These are phyloP conservation scores for Leccinum truebloodii DNA, from an alignment of 768 basidiomycete species.

Conservation along the genomic window DNA sequence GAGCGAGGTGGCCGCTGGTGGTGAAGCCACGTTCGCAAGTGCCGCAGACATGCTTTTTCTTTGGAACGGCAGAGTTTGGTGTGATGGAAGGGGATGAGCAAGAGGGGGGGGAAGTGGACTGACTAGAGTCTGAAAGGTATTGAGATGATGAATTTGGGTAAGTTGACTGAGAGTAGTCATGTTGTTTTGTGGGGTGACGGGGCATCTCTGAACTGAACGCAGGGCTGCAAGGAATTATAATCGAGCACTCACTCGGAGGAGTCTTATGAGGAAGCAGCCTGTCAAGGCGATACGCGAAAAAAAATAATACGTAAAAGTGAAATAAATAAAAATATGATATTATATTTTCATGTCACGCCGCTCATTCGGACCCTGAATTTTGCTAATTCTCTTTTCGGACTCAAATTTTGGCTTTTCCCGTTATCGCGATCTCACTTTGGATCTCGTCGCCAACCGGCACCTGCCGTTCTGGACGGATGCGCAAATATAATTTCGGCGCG, in stretches of 20 bases:
- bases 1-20: conserved; percentile 85
- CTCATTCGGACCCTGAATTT: conserved; percentile 36
- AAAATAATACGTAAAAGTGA: conserved; percentile 38
- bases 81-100: conserved; percentile 2
- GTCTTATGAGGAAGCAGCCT: conserved; percentile 37
- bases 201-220: conserved; percentile 20
- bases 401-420: conserved; percentile 36
- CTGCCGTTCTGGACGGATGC: conserved; percentile 29
- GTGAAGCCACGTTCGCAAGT: conserved; percentile 81
- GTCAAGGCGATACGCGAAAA: conserved; percentile 38
- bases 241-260: conserved; percentile 26
- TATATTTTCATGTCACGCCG: conserved; percentile 27
- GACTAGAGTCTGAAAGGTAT: conserved; percentile 31
- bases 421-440: conserved; percentile 31
- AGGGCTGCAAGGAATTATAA: conserved; percentile 28
- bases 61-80: conserved; percentile 6
- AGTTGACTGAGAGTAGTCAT: conserved; percentile 22
- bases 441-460: conserved; percentile 33
- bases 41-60: conserved; percentile 59
- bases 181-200: conserved; percentile 32
- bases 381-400: conserved; percentile 28
- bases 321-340: conserved; percentile 25
- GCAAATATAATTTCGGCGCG: conserved; percentile 35
- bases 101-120: conserved; percentile 17
- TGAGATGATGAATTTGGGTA: conserved; percentile 17